Conservation (phyloP, 2,329 filamentous ascomycete genomes). For the Xylariaceae sp. region DNA sequence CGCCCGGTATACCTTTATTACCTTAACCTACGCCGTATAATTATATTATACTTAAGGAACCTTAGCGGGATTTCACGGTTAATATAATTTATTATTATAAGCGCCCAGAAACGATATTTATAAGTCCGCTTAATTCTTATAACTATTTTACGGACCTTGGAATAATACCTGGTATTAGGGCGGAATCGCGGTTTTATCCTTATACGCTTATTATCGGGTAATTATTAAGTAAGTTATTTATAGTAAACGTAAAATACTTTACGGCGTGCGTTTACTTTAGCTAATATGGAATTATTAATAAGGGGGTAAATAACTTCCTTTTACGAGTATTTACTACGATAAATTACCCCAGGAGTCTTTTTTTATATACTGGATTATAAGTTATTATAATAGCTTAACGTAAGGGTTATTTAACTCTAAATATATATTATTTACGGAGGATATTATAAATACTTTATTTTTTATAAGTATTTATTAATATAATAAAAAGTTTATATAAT, state of each 20-base stretch:
- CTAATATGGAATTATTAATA: background rate
- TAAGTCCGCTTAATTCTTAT: background rate
- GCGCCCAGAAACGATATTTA: too few species aligned
- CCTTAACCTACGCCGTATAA: background rate
- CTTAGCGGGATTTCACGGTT: too few species aligned
- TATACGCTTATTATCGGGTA: background rate
- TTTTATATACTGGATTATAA: background rate
- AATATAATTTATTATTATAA: background rate
- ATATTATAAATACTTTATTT: background rate
- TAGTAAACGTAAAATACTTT: background rate
- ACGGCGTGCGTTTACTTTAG: background rate
- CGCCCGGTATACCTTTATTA: background rate
- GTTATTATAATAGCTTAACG: background rate
- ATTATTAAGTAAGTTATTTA: background rate
- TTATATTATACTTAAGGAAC: background rate
- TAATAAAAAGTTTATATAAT: background rate
- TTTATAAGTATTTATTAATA: background rate
- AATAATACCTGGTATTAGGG: background rate
- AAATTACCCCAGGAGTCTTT: background rate
- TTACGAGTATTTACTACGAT: background rate
- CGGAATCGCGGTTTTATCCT: background rate
- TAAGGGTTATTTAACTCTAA: background rate
- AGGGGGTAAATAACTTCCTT: background rate
- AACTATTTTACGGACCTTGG: background rate
- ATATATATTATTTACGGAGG: background rate